Evolutionary conservation across 371 early-diverging fungal genomes (phyloP), one percentile per base, ranked within the genome.

Genomic region (Actinomortierella ambigua): DNA sequence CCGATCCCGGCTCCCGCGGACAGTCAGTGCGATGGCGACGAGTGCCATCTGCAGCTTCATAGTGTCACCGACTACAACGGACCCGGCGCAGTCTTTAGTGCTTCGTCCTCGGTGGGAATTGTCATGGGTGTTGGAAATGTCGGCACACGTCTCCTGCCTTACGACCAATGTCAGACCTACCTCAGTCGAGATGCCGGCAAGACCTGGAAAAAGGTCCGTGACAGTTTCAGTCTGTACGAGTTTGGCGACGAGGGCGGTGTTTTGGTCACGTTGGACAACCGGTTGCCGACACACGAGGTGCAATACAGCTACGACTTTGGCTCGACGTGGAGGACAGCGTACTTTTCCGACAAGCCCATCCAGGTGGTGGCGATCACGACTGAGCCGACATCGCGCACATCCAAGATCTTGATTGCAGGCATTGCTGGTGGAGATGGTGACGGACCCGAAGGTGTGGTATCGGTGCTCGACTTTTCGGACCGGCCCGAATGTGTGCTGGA

Each of bases 61-160:
- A 84, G 90, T 50, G 87, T 88, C 17, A 87, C 92, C 0, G 87
- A 88, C 49, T 82, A 86, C 46, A 68, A 82, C 42, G 83, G 86
- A 14, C 81, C 82, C 9, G 90, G 87, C 18, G 82, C 85, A 0
- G 81, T 87, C n/a, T 93, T 86, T 57, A 87, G 91, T 34, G 82
- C 88, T 0, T 55, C 79, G n/a, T 78, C 90, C 6, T 92, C 96
- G 0, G 90, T 94, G 3, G 98, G 98, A 11, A 77, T 93, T 8
- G 84, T 96, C 64, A 79, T 98, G 76, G 98, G 91, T 24, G 90
- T 97, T 15, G 98, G 98, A 11, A 94, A 93, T 58, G 92, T 93
- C 0, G 97, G 97, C 4, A 61, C 77, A 0, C 68, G 69, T 9
- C 69, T 98, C 40, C 68, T 68, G 3, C 81, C 79, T 3, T 89